Conservation (phyloP, 257 asterid species). For the Salvia rosmarinus region DNA sequence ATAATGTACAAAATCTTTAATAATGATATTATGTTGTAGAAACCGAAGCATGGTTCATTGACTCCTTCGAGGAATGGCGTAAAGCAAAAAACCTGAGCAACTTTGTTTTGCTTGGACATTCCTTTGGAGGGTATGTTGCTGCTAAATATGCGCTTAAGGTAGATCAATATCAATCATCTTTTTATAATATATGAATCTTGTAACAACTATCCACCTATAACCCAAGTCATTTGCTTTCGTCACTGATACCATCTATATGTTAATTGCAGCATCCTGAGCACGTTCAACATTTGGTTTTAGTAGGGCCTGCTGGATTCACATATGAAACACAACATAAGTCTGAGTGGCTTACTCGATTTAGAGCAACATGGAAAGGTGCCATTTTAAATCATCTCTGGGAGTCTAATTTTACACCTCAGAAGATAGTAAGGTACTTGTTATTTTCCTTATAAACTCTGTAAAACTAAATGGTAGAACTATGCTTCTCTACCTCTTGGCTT, state of each 20-base stretch:
- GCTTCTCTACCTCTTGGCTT: constrained; percentile 15
- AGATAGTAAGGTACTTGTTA: too few species aligned
- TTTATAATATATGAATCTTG: not conserved
- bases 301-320: too few species aligned
- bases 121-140: constrained; percentile 97
- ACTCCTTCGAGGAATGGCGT: constrained; percentile 95
- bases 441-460: too few species aligned
- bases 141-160: constrained; percentile 94
- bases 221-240: not conserved
- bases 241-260: constrained; percentile 33
- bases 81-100: constrained; percentile 80
- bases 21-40: constrained; percentile 46
- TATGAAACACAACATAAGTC: too few species aligned
- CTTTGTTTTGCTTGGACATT: constrained; percentile 94
- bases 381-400: too few species aligned
- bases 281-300: too few species aligned
- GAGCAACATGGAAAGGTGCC: too few species aligned
- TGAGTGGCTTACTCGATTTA: too few species aligned
- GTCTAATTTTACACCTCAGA: too few species aligned
- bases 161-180: constrained; percentile 1
- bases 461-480: too few species aligned
- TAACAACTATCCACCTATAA: not conserved
- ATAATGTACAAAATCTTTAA: not conserved
- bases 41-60: constrained; percentile 80
- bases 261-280: too few species aligned